These are phyloP conservation scores for Tilletia indica DNA, from an alignment of 1,284 basidiomycete species.

Conservation along the genomic window DNA sequence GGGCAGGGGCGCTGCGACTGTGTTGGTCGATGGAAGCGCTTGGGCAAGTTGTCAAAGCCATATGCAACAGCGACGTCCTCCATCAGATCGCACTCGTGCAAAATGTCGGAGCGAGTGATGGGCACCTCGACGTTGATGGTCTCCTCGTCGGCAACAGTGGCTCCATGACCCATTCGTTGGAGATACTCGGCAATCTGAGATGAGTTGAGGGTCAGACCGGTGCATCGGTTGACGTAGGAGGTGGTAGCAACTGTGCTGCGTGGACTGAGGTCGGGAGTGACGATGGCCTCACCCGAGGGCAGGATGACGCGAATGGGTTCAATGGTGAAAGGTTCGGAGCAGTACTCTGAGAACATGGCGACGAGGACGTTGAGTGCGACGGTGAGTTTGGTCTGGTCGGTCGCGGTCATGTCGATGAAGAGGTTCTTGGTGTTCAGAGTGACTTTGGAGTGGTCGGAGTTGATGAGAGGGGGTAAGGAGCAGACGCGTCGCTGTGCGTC, in stretches of 20 bases:
- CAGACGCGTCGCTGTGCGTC: conserved; percentile 81
- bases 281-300: conserved; percentile 65
- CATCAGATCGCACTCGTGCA: conserved; percentile 98
- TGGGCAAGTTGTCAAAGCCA: conserved; percentile 93
- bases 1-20: conserved; percentile 85
- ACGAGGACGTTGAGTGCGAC: conserved; percentile 92
- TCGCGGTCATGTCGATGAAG: conserved; percentile 95
- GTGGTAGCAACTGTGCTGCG: conserved; percentile 73
- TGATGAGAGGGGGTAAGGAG: conserved; percentile 88
- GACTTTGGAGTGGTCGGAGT: conserved; percentile 77
- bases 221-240: conserved; percentile 93
- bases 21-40: conserved; percentile 87
- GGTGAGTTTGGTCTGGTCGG: conserved; percentile 93
- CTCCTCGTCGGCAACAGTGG: conserved; percentile 61
- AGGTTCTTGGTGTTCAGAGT: conserved; percentile 88
- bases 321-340: conserved; percentile 73
- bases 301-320: conserved; percentile 51
- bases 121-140: conserved; percentile 74
- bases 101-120: conserved; percentile 87
- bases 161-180: conserved; percentile 66
- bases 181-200: conserved; percentile 68
- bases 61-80: conserved; percentile 97
- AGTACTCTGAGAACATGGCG: conserved; percentile 98
- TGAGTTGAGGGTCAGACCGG: conserved; percentile 72
- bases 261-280: conserved; percentile 78